Conservation (phyloP, 371 early-diverging fungal species). For the Entomophthora muscae region DNA sequence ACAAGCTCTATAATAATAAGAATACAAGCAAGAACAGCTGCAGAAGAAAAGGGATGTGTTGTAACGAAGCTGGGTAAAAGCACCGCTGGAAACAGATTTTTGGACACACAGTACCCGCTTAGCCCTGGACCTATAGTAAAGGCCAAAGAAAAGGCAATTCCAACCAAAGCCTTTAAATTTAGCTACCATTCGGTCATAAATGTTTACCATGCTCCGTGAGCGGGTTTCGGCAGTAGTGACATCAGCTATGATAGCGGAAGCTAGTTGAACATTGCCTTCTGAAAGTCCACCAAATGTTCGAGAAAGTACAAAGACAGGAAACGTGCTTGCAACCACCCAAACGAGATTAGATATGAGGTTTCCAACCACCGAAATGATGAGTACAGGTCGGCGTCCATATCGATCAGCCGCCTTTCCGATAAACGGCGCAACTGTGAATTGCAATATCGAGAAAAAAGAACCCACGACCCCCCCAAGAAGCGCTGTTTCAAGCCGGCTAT, state of each 20-base stretch:
- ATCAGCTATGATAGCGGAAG: slow-evolving; percentile 88
- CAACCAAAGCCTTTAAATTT: slow-evolving; percentile 69
- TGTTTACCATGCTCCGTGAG: slow-evolving; percentile 47
- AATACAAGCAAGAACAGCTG: slow-evolving; percentile 69
- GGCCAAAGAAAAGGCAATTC: slow-evolving; percentile 88
- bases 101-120: slow-evolving; percentile 76
- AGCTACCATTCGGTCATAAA: not conserved
- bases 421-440: slow-evolving; percentile 68
- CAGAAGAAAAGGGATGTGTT: slow-evolving; percentile 55
- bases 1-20: slow-evolving; percentile 60
- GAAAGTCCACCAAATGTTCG: slow-evolving; percentile 83
- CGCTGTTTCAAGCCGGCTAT: slow-evolving; percentile 51
- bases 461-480: slow-evolving; percentile 88
- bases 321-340: slow-evolving; percentile 75
- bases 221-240: slow-evolving; percentile 61
- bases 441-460: slow-evolving; percentile 84
- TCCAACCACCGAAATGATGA: slow-evolving; percentile 81
- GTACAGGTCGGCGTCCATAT: slow-evolving; percentile 64
- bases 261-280: slow-evolving; percentile 93
- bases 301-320: slow-evolving; percentile 66
- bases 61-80: slow-evolving; percentile 21
- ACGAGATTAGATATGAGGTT: slow-evolving; percentile 67
- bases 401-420: slow-evolving; percentile 71
- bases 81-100: slow-evolving; percentile 32
- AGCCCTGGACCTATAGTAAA: slow-evolving; percentile 91